Base-by-base conservation (phyloP, 2,329 filamentous ascomycete species). In the Epichloe coenophiala region DNA sequence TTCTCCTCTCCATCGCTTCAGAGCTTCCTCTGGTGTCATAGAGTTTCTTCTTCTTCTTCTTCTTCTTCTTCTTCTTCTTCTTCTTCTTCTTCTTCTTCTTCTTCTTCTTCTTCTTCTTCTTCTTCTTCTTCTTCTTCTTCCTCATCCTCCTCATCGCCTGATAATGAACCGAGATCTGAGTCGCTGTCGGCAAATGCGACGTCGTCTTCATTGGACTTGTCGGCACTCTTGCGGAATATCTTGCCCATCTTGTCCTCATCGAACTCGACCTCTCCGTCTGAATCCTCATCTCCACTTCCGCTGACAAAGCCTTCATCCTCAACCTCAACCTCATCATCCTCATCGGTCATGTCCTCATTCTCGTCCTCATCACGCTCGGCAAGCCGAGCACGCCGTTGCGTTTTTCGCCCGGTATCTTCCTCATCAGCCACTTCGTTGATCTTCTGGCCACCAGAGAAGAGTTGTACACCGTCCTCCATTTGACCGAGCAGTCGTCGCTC, bases 131-230 rank as follows among this genome's bases (percentile, higher is more conserved):
- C 71, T 0, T 68, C 70, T 3, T 71, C 69, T 0, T 66, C 67
- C 2, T 71, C 71, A 0, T 68, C 69, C 4, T 71, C 70, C 0
- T 66, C 27, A 27, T 27, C 67, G 1, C 72, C 71, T 2, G 88
- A 95, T 55, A 96, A 68, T 3, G 91, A 95, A 6, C 93, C 93
- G 4, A 98, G 75, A 63, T 98, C 94, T 0, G 93, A 98, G 65
- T 98, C 94, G 61, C 88, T 95, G 61, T 98, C 93, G 13, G 93
- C 93, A 70, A 96, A 98, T 1, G 83, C 88, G 51, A 97, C 60
- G 50, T 95, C 88, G 23, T 81, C 78, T 11, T 72, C 72, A 21
- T 63, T 74, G 38, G 77, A 71, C 48, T 72, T 71, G 36, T 78
- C 75, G 15, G 65, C 61, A 6, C 72, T 67, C 51, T 74, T 74